Evolutionary conservation across 2,329 filamentous ascomycete genomes (phyloP), one percentile per base, ranked within the genome.

Genomic region (Ciborinia camelliae): DNA sequence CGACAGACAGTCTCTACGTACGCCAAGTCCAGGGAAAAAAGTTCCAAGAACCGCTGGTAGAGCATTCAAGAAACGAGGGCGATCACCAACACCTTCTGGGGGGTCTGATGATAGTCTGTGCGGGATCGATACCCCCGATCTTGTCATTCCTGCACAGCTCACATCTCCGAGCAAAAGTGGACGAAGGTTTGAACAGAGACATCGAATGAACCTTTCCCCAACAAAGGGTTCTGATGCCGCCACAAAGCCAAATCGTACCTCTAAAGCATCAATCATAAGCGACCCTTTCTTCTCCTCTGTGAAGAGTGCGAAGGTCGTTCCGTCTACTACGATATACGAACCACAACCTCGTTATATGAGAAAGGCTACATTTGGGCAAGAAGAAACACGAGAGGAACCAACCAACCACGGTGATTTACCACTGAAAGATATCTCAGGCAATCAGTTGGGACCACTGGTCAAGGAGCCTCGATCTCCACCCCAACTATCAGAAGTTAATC

Each of bases 101-200:
- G 62, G 61, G 5, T 72, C 71, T 6, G 66, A 66, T 18, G 71
- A 74, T 48, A 73, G 72, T 62, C 62, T 74, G 35, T 72, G 67
- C 62, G 59, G 60, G 4, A 61, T 54, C 0, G 30, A 68, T 2
- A 70, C 64, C 7, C 65, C 68, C 2, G 72, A 73, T 48, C 30
- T 69, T 37, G 51, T 72, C 7, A 68, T 72, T 10, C 68, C 69
- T 14, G 65, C 62, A 12, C 48, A 65, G 3, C 67, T 74, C 1
- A 70, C 68, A 23, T 72, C 73, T 5, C 71, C 71, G 15, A 71
- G 70, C 30, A 73, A 71, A 51, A 53, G 63, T 41, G 57, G 55
- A 26, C 37, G 32, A 28, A 55, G n/a, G 41, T 52, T 26, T 12
- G 63, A 69, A 55, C 63, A 58, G 54, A 64, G 55, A 45, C 52